Evolutionary conservation across 306 rosid species (phyloP), one percentile per base, ranked within the genome.

Genomic region (Biancaea sappan): DNA sequence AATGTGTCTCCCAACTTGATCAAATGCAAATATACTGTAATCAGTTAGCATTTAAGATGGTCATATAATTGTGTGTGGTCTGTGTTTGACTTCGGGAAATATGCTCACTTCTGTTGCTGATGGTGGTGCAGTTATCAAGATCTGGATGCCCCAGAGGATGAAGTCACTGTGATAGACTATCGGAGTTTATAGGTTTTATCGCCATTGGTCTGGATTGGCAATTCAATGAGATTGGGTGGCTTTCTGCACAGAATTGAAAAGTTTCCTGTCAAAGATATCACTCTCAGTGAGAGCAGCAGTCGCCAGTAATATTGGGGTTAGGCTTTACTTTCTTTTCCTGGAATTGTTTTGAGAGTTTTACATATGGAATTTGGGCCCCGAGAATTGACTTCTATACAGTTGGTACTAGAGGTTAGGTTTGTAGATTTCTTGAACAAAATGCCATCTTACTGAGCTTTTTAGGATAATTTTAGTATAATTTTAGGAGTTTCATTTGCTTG

Each of bases 121-220:
- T 61, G 79, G 76, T 78, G 77, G 70, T 69, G 84, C 94, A 94
- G 98, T 78, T 94, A 94, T 80, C 97, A 91, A 88, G 98, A 94
- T 77, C 83, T 94, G 76, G 98, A 94, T 78, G 98, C 95, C 12
- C 98, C 96, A 0, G 98, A 94, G 31, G 98, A 94, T 54, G 98
- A 94, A 81, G 97, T 94, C 72, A 91, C 98, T 2, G 98, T 94
- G 86, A 94, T 94, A 79, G 98, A 94, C 76, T 94, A 94, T 80
- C 82, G 98, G 83, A 94, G 98, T 85, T 90, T 94, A 86, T 94
- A 90, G 71, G 35, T 73, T 37, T 44, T 35, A 16, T 26, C 24
- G 8, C 41, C 22, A 15, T 26, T 48, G 64, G 51, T 62, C 38
- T 72, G 78, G 48, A 56, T 37, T 58, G 38, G 28, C 71, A 37